Conservation (phyloP, 2,329 filamentous ascomycete species). For the Pseudonectria buxi region DNA sequence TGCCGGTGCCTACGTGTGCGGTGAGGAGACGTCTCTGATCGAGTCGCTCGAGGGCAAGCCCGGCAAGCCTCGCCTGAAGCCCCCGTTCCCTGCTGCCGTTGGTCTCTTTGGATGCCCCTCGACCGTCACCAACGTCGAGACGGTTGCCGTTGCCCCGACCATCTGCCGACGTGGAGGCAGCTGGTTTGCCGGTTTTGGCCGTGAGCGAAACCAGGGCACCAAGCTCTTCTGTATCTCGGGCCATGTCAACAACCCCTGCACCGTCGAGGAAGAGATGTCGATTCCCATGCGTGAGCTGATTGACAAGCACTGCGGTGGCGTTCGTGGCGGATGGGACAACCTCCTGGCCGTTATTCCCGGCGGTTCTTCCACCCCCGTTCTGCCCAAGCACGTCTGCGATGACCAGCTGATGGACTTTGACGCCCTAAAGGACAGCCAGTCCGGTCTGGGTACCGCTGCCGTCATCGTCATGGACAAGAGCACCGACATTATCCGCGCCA, state of each 20-base stretch:
- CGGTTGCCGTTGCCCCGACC: conserved; percentile 87
- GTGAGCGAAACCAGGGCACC: conserved; percentile 92
- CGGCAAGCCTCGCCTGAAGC: conserved; percentile 97
- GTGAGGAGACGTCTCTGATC: conserved; percentile 96
- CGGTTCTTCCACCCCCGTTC: conserved; percentile 91
- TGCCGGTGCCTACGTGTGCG: conserved; percentile 95
- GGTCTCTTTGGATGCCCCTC: conserved; percentile 97
- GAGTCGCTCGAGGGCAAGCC: conserved; percentile 98
- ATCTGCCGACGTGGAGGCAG: conserved; percentile 85
- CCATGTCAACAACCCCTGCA: conserved; percentile 97
- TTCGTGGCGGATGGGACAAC: conserved; percentile 96
- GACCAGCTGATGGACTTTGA: conserved; percentile 99
- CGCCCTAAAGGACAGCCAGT: conserved; percentile 94
- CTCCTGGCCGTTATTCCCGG: conserved; percentile 91
- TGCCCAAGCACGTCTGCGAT: conserved; percentile 85
- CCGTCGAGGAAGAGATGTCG: conserved; percentile 99
- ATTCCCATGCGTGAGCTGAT: conserved; percentile 94
- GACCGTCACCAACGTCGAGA: conserved; percentile 97
- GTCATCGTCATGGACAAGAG: conserved; percentile 99
- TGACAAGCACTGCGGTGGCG: conserved; percentile 96
- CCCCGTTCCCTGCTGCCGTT: conserved; percentile 93
- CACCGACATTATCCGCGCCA: conserved; percentile 90
- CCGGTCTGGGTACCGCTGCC: conserved; percentile 91
- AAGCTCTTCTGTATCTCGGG: conserved; percentile 99
- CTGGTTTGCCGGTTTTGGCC: conserved; percentile 93